Conservation (phyloP, 2,329 filamentous ascomycete genomes). For the Monosporascus sp. region DNA sequence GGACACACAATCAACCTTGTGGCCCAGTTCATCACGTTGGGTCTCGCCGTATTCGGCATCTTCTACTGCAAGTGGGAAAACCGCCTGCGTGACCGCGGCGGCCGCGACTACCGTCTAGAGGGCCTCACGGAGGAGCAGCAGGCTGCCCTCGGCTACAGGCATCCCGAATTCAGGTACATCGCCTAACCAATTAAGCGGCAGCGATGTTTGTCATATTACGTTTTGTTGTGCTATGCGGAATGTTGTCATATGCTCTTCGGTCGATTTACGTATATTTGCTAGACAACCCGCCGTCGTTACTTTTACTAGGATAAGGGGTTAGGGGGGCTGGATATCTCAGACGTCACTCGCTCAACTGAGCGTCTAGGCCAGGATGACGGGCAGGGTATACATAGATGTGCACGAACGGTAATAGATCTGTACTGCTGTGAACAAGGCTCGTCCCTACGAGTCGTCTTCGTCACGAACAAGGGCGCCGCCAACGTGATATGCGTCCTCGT, state of each 20-base stretch:
- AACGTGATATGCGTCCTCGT: too few species aligned
- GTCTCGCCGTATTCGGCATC: conserved; percentile 44
- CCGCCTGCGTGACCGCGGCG: conserved; percentile 40
- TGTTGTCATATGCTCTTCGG: too few species aligned
- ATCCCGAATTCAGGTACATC: conserved; percentile 54
- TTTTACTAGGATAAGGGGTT: too few species aligned
- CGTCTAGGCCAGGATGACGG: neutral
- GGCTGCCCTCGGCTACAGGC: conserved; percentile 44
- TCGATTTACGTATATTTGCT: too few species aligned
- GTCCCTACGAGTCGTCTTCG: too few species aligned
- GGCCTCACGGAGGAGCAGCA: conserved; percentile 43
- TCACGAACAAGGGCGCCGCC: too few species aligned
- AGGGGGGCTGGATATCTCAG: neutral
- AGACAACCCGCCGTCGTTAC: too few species aligned
- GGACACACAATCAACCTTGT: conserved; percentile 54
- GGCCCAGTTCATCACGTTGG: conserved; percentile 40
- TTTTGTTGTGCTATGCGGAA: too few species aligned
- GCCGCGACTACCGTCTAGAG: conserved; percentile 42
- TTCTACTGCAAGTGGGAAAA: conserved; percentile 52
- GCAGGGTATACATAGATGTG: neutral
- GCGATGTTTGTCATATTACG: too few species aligned
- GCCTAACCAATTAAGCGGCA: conserved; percentile 23
- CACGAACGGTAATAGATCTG: neutral
- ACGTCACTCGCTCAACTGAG: too few species aligned
- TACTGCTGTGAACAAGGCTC: neutral